Base-by-base conservation (phyloP, 2,329 filamentous ascomycete species). In the Waltergamsia citrina region DNA sequence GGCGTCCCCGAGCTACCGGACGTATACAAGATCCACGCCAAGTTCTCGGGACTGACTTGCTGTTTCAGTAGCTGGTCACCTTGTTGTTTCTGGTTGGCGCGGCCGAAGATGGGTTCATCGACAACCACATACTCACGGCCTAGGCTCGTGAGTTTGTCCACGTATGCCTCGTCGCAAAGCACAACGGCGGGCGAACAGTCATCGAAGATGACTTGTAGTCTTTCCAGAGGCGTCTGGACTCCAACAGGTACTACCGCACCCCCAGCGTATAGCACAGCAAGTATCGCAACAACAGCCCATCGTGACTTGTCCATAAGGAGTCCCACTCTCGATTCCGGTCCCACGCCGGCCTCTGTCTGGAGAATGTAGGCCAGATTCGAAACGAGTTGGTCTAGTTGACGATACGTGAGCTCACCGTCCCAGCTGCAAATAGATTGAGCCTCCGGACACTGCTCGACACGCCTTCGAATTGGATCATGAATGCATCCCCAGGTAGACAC, bases 371-470 rank as follows among this genome's bases (percentile, higher is more conserved):
- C 29, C 16, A 37, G 35, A 18, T 15, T 22, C n/a, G 29, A 28
- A 14, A 30, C 35, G 23, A 21, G 11, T 23, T 19, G 29, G 27
- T 34, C 29, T 6, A 38, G 21, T 14, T 38, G 17, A 12, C 17
- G 12, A 25, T 38, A 38, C 18, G 36, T 34, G 18, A 33, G 27
- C 2, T 26, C 16, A 38, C 62, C 62, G 37, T 66, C 62, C 60
- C 61, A 66, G 4, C 61, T 60, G 32, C 58, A 45, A 21, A 66
- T 52, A 16, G 63, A 62, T 6, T 47, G 41, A 12, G 50, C 46
- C 11, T 44, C 36, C 0, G 62, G 59, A 7, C 20, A 15, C 7
- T 23, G 24, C 24, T 24, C 17, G 20, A 29, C 35, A 8, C 26
- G 23, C 18, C 29, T 29, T 18, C 16, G 17, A 7, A 37, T 27